Conservation (phyloP, 768 basidiomycete species). For the Kwoniella dendrophila region DNA sequence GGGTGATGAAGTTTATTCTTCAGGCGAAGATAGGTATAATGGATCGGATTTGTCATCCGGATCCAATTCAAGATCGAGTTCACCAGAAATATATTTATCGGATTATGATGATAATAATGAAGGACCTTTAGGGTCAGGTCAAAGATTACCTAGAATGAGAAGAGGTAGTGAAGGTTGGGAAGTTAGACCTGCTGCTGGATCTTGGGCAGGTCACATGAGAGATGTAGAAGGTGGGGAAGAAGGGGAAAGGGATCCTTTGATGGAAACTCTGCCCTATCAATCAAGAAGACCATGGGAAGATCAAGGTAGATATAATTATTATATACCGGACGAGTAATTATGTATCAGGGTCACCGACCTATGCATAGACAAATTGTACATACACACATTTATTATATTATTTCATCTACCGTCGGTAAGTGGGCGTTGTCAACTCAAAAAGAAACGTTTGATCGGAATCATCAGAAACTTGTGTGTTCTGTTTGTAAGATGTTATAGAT, state of each 20-base stretch:
- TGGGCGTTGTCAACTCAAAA: too few relatives aligned
- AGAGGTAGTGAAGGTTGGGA: slow-evolving; percentile 55
- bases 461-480: too few relatives aligned
- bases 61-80: slow-evolving; percentile 26
- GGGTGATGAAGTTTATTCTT: slow-evolving; percentile 21
- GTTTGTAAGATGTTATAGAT: too few relatives aligned
- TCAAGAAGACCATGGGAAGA: slow-evolving; percentile 24
- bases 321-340: slow-evolving; percentile 20
- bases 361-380: too few relatives aligned
- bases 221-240: slow-evolving; percentile 10
- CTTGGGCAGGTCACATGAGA: slow-evolving; percentile 3
- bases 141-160: slow-evolving; percentile 31
- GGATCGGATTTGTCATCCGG: slow-evolving; percentile 4
- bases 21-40: slow-evolving; percentile 31
- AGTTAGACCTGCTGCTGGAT: slow-evolving; percentile 27
- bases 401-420: too few relatives aligned
- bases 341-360: too few relatives aligned
- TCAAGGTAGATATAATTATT: slow-evolving; percentile 23
- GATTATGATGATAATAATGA: slow-evolving; percentile 50
- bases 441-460: too few relatives aligned
- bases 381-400: too few relatives aligned
- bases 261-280: background rate
- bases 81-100: slow-evolving; percentile 52
- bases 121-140: slow-evolving; percentile 23
- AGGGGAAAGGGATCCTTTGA: slow-evolving; percentile 5